Evolutionary conservation across 768 basidiomycete species (phyloP).

Genomic region (Strobilomyces confusus): DNA sequence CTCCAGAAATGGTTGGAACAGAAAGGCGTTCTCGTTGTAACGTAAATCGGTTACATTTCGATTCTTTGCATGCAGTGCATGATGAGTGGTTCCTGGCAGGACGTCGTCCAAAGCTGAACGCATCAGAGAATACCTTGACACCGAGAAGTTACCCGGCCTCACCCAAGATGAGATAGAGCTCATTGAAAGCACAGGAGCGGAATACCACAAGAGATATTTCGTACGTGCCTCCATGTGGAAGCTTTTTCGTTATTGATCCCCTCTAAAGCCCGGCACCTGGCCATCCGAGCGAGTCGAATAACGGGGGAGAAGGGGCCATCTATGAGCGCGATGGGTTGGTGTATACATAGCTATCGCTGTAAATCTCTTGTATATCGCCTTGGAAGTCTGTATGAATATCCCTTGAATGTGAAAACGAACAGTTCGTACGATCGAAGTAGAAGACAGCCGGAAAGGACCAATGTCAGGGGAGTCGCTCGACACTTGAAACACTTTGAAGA

Average conservation of each 20-base stretch:
- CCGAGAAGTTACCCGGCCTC: background rate
- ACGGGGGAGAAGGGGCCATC: no score
- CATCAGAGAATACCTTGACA: slow-evolving; percentile 32
- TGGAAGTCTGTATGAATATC: no score
- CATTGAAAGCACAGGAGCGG: background rate
- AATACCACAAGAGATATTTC: background rate
- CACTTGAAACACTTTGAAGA: no score
- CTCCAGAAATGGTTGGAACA: slow-evolving; percentile 22
- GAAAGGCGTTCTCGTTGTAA: background rate
- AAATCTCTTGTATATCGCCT: background rate
- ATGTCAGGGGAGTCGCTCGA: no score
- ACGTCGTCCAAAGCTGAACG: slow-evolving; percentile 32
- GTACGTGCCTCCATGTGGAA: background rate
- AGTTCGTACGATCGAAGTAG: no score
- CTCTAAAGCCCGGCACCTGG: background rate
- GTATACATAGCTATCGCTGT: background rate
- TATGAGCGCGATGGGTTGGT: no score
- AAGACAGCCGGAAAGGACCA: no score
- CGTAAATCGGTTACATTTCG: background rate
- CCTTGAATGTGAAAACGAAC: no score
- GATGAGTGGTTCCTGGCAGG: slow-evolving; percentile 14
- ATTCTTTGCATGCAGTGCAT: background rate
- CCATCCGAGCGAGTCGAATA: background rate
- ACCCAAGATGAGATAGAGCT: background rate
- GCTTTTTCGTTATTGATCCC: background rate